Evolutionary conservation across 345 rosid species (phyloP).

Genomic region (Kernera saxatilis): DNA sequence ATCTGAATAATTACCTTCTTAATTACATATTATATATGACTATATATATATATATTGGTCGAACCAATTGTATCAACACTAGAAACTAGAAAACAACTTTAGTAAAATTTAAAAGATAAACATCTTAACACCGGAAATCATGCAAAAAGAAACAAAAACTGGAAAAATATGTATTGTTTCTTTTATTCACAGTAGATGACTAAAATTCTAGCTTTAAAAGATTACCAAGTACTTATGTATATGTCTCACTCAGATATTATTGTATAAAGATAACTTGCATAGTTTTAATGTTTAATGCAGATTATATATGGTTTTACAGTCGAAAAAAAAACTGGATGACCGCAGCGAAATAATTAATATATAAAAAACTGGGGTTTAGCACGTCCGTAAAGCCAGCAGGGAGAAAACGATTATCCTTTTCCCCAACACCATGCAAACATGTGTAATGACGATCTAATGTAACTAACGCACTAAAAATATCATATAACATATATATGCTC

Average conservation of each 20-base stretch:
- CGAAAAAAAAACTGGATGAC: neutral
- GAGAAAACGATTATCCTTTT: slow-evolving; percentile 5
- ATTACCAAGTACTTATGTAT: too few relatives aligned
- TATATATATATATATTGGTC: neutral
- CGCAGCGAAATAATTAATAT: neutral
- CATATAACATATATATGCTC: neutral
- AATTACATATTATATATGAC: too few relatives aligned
- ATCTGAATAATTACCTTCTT: too few relatives aligned
- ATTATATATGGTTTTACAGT: neutral
- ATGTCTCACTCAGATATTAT: neutral
- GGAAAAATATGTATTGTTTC: too few relatives aligned
- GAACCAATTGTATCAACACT: too few relatives aligned
- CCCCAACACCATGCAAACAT: slow-evolving; percentile 1
- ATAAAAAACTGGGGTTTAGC: neutral
- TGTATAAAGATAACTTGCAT: neutral
- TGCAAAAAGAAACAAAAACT: too few relatives aligned
- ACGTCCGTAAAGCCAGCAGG: neutral
- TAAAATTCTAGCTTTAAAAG: neutral
- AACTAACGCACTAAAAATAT: slow-evolving; percentile 29
- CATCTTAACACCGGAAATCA: too few relatives aligned
- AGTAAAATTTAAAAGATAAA: too few relatives aligned
- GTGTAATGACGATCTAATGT: slow-evolving; percentile 9
- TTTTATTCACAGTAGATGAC: neutral
- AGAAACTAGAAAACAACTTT: too few relatives aligned
- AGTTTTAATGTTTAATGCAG: neutral